Conservation (phyloP, 352 stramenopile genomes). For the Phytopythium delawarense region DNA sequence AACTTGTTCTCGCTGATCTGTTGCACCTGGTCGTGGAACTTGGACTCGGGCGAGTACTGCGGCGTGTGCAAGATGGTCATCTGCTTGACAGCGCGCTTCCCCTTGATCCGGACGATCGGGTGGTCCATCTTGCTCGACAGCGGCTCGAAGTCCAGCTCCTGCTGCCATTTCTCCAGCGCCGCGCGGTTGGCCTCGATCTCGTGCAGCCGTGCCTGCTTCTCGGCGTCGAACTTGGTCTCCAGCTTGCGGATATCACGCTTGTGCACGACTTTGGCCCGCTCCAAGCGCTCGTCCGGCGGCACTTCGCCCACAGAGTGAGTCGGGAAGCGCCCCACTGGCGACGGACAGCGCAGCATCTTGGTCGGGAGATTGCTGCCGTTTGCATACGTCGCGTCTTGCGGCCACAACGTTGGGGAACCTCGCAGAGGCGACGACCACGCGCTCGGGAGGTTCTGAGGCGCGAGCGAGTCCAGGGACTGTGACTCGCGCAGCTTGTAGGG, state of each 20-base stretch:
- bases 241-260: conserved; percentile 21
- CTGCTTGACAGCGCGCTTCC: conserved; percentile 23
- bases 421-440: conserved; percentile 24
- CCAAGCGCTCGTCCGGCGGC: conserved; percentile 18
- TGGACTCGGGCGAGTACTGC: conserved; percentile 33
- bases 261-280: conserved; percentile 21
- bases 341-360: conserved; percentile 44
- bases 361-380: conserved; percentile 25
- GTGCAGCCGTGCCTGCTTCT: conserved; percentile 22
- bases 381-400: conserved; percentile 36
- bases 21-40: conserved; percentile 28
- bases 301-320: conserved; percentile 22
- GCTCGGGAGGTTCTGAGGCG: conserved; percentile 20
- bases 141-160: conserved; percentile 39
- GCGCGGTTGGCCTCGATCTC: conserved; percentile 33
- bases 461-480: conserved; percentile 31
- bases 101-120: conserved; percentile 32
- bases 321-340: conserved; percentile 28
- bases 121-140: conserved; percentile 42
- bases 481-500: conserved; percentile 24
- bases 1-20: conserved; percentile 34
- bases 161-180: conserved; percentile 13
- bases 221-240: conserved; percentile 24
- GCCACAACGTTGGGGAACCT: conserved; percentile 52
- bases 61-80: conserved; percentile 49